phyloP scores from a whole-genome alignment of 192 early-diverging fungal species.

The Gonapodya sp. region DNA sequence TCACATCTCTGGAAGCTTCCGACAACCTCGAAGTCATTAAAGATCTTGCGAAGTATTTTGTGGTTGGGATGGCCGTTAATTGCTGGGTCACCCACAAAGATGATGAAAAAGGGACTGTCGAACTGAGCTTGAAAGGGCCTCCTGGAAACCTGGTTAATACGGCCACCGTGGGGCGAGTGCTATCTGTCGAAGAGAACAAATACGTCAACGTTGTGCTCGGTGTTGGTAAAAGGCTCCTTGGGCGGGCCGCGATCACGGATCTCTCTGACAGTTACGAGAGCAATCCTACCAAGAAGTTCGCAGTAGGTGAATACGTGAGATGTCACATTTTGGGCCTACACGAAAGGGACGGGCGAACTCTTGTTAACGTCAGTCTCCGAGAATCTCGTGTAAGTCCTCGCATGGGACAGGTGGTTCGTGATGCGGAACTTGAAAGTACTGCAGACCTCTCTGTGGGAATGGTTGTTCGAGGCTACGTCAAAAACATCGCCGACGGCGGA shows the following conservation, averaged over 20 bases:
- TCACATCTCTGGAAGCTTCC: slow-evolving; percentile 23
- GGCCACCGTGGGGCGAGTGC: slow-evolving; percentile 40
- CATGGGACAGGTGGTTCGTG: background rate
- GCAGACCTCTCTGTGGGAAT: slow-evolving; percentile 16
- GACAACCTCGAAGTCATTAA: slow-evolving; percentile 17
- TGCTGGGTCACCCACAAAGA: slow-evolving; percentile 11
- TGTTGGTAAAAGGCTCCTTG: slow-evolving; percentile 31
- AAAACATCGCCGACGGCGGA: slow-evolving; percentile 28
- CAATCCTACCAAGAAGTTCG: slow-evolving; percentile 23
- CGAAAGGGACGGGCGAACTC: background rate
- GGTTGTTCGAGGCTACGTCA: slow-evolving; percentile 36
- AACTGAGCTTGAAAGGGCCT: slow-evolving; percentile 15
- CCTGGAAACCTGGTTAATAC: slow-evolving; percentile 25
- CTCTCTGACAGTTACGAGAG: slow-evolving; percentile 33
- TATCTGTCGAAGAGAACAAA: slow-evolving; percentile 29
- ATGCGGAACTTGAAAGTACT: background rate
- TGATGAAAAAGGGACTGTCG: slow-evolving; percentile 12
- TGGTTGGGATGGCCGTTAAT: background rate
- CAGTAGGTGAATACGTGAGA: slow-evolving; percentile 20
- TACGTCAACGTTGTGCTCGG: slow-evolving; percentile 49
- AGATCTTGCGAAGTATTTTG: slow-evolving; percentile 23
- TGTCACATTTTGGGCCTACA: slow-evolving; percentile 31
- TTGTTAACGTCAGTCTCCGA: slow-evolving; percentile 11
- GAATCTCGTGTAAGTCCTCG: background rate
- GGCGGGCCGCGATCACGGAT: slow-evolving; percentile 53